phyloP scores from a whole-genome alignment of 495 filamentous ascomycete species.

The Talaromyces liani region DNA sequence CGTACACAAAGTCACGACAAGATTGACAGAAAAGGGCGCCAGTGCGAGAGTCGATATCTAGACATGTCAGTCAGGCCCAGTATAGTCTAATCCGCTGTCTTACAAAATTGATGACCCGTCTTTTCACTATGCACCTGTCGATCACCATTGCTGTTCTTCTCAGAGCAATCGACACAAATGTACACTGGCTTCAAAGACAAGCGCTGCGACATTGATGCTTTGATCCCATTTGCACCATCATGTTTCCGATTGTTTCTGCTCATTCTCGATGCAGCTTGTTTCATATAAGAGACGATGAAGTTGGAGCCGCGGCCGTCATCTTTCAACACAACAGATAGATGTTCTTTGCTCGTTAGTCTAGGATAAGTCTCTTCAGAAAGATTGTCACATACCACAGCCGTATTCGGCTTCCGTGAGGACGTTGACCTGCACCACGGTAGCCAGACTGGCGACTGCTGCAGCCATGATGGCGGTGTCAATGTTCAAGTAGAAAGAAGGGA shows the following conservation, averaged over 20 bases:
- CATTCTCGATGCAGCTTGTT: constrained; percentile 19
- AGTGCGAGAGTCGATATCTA: constrained; percentile 76
- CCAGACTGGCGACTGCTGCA: neutral
- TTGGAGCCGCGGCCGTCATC: constrained; percentile 25
- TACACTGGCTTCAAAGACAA: constrained; percentile 31
- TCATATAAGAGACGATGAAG: constrained; percentile 33
- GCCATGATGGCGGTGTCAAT: constrained; percentile 3
- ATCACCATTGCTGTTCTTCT: constrained; percentile 24
- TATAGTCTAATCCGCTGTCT: constrained; percentile 1
- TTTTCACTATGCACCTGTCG: constrained; percentile 33
- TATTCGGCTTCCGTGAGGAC: constrained; percentile 34
- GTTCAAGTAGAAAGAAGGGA: neutral
- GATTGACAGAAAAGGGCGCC: constrained; percentile 75
- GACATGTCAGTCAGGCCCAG: neutral
- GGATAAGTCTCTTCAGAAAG: neutral
- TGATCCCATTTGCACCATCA: constrained; percentile 5
- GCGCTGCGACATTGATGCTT: neutral
- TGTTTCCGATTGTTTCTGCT: constrained; percentile 12
- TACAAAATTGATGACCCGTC: constrained; percentile 39
- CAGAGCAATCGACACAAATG: constrained; percentile 33
- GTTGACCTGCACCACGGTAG: constrained; percentile 4
- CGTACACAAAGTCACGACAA: constrained; percentile 82
- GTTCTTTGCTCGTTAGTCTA: constrained; percentile 21
- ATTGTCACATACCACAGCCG: constrained; percentile 34
- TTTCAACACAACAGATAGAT: constrained; percentile 28